phyloP scores from a whole-genome alignment of 2,329 filamentous ascomycete species.

The Cryphonectria nitschkei region DNA sequence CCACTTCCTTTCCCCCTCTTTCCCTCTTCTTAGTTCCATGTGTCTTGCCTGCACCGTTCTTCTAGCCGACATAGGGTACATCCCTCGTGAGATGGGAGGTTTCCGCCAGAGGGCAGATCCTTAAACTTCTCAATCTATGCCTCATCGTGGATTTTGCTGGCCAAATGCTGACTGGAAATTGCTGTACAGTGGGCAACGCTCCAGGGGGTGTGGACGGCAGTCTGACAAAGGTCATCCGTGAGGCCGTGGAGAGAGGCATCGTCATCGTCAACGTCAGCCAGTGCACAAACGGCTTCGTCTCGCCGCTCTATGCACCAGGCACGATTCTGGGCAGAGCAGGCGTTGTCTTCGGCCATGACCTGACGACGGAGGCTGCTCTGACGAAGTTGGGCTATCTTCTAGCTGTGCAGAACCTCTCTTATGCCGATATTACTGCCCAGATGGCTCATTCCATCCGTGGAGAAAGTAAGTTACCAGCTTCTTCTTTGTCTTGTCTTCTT shows the following conservation, averaged over 20 bases:
- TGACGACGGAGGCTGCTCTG: slow-evolving; percentile 88
- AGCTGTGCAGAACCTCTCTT: slow-evolving; percentile 65
- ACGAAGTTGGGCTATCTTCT: slow-evolving; percentile 90
- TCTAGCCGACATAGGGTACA: not conserved
- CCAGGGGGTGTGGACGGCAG: slow-evolving; percentile 80
- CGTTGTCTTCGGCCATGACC: slow-evolving; percentile 85
- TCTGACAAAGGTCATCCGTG: slow-evolving; percentile 75
- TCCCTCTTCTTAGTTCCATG: no score
- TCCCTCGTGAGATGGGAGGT: not conserved
- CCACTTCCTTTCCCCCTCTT: not conserved
- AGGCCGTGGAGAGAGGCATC: slow-evolving; percentile 78
- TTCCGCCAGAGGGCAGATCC: not conserved
- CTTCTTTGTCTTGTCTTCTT: not conserved
- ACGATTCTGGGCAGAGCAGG: slow-evolving; percentile 80
- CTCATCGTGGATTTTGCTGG: not conserved
- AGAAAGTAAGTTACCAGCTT: slow-evolving; percentile 50
- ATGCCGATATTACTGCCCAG: slow-evolving; percentile 66
- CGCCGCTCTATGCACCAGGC: slow-evolving; percentile 76
- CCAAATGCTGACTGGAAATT: slow-evolving; percentile 39
- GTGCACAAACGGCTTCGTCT: slow-evolving; percentile 78
- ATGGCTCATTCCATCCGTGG: slow-evolving; percentile 81
- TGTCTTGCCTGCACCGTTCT: not conserved
- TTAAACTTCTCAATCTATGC: not conserved
- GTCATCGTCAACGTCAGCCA: slow-evolving; percentile 92
- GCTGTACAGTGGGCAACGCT: slow-evolving; percentile 70